Conservation (phyloP, 2,329 filamentous ascomycete species). For the Aspergillus pseudoterreus region DNA sequence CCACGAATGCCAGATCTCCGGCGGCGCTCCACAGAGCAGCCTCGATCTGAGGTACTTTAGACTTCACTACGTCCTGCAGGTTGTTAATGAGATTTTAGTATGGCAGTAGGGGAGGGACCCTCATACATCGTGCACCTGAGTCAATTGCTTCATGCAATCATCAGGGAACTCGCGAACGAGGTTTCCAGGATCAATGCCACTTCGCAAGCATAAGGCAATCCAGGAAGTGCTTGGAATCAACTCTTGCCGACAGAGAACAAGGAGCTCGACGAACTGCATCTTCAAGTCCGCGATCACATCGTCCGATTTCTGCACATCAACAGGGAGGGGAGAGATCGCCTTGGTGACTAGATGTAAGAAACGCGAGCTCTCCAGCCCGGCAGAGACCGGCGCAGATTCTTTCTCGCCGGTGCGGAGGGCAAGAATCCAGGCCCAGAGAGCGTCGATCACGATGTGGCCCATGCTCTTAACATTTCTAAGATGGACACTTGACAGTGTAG, state of each 20-base stretch:
- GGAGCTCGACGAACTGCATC: slow-evolving; percentile 68
- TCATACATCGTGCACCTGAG: slow-evolving; percentile 53
- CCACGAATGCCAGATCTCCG: slow-evolving; percentile 89
- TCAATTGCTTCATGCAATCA: slow-evolving; percentile 66
- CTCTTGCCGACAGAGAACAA: slow-evolving; percentile 74
- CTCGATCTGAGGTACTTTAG: slow-evolving; percentile 41
- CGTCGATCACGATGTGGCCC: slow-evolving; percentile 62
- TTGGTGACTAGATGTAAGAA: slow-evolving; percentile 56
- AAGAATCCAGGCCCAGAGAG: slow-evolving; percentile 76
- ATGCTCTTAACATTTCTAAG: slow-evolving; percentile 55
- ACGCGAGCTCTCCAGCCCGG: slow-evolving; percentile 62
- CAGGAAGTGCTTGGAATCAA: slow-evolving; percentile 75
- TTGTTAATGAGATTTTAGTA: slow-evolving; percentile 1
- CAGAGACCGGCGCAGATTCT: slow-evolving; percentile 65
- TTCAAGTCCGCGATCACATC: slow-evolving; percentile 53
- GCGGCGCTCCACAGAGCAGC: slow-evolving; percentile 77
- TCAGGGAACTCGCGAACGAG: slow-evolving; percentile 64
- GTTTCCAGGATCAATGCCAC: slow-evolving; percentile 76
- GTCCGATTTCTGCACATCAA: slow-evolving; percentile 19
- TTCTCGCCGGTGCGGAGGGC: slow-evolving; percentile 68
- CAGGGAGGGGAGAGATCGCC: slow-evolving; percentile 37
- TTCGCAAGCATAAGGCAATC: slow-evolving; percentile 82
- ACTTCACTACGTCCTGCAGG: slow-evolving; percentile 30
- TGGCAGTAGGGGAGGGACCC: slow-evolving; percentile 3
- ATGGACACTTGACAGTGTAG: slow-evolving; percentile 64